Conservation (phyloP, 2,329 filamentous ascomycete genomes). For the Esteya vermicola region DNA sequence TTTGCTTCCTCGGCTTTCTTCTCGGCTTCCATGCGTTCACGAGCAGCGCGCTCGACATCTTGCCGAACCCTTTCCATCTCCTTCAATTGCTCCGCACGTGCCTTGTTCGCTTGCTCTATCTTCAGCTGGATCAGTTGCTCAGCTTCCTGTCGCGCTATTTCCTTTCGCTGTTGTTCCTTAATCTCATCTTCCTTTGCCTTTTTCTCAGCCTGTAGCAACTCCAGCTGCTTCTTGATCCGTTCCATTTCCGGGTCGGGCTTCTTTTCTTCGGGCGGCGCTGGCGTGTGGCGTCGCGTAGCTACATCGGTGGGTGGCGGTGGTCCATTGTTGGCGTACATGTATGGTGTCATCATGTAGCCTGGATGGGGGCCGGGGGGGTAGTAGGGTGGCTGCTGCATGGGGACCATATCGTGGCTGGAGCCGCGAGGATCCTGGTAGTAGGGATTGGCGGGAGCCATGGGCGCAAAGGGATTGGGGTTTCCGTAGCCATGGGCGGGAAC, state of each 20-base stretch:
- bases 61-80: conserved; percentile 32
- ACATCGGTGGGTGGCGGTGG: conserved; percentile 28
- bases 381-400: conserved; percentile 23
- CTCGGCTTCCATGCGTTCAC: conserved; percentile 15
- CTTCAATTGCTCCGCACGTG: conserved; percentile 29
- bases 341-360: conserved; percentile 21
- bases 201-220: conserved; percentile 30
- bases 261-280: conserved; percentile 21
- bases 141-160: conserved; percentile 20
- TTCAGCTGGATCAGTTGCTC: conserved; percentile 10
- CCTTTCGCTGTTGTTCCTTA: conserved; percentile 27
- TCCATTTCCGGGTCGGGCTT: conserved; percentile 42
- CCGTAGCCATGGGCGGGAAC: conserved; percentile 28
- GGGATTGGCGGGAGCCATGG: conserved; percentile 18
- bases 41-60: conserved; percentile 19
- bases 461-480: conserved; percentile 12
- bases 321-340: conserved; percentile 25
- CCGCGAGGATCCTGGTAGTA: conserved; percentile 26
- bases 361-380: conserved; percentile 17
- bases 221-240: conserved; percentile 45
- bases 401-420: conserved; percentile 35
- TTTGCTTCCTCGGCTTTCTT: conserved; percentile 21
- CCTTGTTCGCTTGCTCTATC: conserved; percentile 19
- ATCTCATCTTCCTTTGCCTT: conserved; percentile 30
- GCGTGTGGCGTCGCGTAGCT: conserved; percentile 21